Evolutionary conservation across 1,139 yeast species (phyloP).

Genomic region (Nakaseomyces glabratus): DNA sequence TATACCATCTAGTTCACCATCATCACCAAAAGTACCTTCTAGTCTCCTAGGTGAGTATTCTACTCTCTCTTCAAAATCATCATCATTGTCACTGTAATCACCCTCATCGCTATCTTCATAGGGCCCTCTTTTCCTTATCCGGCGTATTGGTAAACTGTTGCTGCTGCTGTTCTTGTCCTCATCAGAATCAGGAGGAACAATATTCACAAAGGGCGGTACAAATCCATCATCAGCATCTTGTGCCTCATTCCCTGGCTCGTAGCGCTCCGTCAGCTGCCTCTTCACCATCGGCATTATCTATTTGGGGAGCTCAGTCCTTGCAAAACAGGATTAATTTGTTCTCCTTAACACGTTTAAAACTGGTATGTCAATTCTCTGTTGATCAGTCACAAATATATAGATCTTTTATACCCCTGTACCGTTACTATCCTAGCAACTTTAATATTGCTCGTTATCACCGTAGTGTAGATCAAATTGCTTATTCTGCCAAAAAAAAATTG

Average conservation of each 20-base stretch:
- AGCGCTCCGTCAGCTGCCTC: constrained; percentile 8
- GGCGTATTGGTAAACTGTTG: not conserved
- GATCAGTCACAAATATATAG: too few species aligned
- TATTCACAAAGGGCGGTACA: constrained; percentile 7
- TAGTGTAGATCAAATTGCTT: too few species aligned
- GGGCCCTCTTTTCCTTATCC: not conserved
- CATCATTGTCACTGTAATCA: not conserved
- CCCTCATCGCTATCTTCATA: constrained; percentile 3
- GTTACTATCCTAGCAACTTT: too few species aligned
- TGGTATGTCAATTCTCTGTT: too few species aligned
- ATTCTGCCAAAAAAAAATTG: too few species aligned
- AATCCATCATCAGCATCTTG: not conserved
- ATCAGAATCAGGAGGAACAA: constrained; percentile 8
- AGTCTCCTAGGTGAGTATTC: constrained; percentile 1
- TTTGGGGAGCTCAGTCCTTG: too few species aligned
- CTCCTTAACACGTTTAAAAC: too few species aligned
- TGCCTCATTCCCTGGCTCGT: constrained; percentile 6
- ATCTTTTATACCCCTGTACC: too few species aligned
- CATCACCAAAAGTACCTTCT: constrained; percentile 1
- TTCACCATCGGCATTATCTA: too few species aligned
- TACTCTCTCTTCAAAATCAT: not conserved
- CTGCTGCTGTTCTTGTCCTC: constrained; percentile 1
- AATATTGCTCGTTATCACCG: too few species aligned
- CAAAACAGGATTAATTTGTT: too few species aligned
- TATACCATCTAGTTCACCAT: constrained; percentile 5